Evolutionary conservation across 2,329 filamentous ascomycete genomes (phyloP).

Genomic region (Sporothrix inflata): DNA sequence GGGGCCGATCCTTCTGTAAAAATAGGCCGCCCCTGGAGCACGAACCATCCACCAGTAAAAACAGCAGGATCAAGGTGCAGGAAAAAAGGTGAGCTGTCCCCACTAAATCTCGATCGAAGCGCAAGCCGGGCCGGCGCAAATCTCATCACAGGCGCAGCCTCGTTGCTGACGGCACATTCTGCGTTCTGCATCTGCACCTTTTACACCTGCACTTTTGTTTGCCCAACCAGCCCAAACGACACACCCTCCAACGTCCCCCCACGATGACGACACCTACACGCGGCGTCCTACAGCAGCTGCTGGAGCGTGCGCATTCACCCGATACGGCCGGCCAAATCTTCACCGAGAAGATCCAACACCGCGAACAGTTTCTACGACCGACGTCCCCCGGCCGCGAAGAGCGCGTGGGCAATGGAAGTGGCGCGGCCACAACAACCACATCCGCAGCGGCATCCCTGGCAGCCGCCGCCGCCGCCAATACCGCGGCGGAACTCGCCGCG

Average conservation of each 20-base stretch:
- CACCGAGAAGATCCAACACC: slow-evolving; percentile 79
- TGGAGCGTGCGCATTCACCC: slow-evolving; percentile 78
- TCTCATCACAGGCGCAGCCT: slow-evolving; percentile 1
- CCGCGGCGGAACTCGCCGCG: slow-evolving; percentile 67
- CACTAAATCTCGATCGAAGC: slow-evolving; percentile 11
- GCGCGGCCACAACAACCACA: background rate
- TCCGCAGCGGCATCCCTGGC: slow-evolving; percentile 35
- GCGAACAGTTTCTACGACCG: slow-evolving; percentile 76
- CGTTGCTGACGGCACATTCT: background rate
- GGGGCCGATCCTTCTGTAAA: background rate
- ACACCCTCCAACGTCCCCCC: slow-evolving; percentile 36
- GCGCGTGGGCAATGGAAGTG: too few relatives aligned
- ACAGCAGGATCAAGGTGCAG: too few relatives aligned
- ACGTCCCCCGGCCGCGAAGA: slow-evolving; percentile 64
- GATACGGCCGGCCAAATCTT: slow-evolving; percentile 72
- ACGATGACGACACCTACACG: slow-evolving; percentile 48
- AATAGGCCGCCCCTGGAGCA: too few relatives aligned
- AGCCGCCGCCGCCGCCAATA: slow-evolving; percentile 60
- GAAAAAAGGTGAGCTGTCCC: background rate
- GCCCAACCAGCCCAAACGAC: background rate
- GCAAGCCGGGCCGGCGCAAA: background rate
- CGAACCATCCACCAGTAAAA: too few relatives aligned
- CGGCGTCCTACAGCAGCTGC: slow-evolving; percentile 55
- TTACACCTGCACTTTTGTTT: background rate
- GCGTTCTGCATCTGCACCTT: background rate